Evolutionary conservation across 2,329 filamentous ascomycete genomes (phyloP).

Genomic region (Nemania abortiva): DNA sequence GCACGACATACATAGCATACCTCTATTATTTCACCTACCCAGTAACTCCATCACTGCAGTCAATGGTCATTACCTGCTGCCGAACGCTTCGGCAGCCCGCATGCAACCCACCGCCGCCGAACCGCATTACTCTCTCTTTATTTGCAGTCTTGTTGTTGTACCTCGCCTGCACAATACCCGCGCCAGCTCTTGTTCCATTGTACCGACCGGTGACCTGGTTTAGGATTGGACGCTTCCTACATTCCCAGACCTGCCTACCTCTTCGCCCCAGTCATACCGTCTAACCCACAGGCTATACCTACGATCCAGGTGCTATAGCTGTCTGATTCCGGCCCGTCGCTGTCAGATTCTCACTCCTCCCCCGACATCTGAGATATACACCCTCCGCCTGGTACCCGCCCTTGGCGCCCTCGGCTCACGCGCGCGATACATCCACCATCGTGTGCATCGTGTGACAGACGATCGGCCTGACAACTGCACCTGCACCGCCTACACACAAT

Average conservation of each 20-base stretch:
- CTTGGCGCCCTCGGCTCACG: conserved; percentile 29
- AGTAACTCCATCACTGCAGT: conserved; percentile 9
- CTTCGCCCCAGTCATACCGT: background rate
- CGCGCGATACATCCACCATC: conserved; percentile 26
- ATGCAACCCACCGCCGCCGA: conserved; percentile 22
- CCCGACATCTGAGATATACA: conserved; percentile 18
- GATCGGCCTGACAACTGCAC: conserved; percentile 7
- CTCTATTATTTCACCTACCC: conserved; percentile 26
- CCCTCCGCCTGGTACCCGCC: conserved; percentile 21
- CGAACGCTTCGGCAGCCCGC: conserved; percentile 23
- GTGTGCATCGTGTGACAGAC: conserved; percentile 16
- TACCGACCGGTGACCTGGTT: conserved; percentile 23
- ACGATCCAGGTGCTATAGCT: background rate
- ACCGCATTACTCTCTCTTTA: background rate
- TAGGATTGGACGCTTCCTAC: conserved; percentile 18
- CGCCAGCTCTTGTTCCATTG: conserved; percentile 15
- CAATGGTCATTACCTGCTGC: conserved; percentile 15
- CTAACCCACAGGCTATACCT: background rate
- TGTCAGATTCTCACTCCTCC: conserved; percentile 1
- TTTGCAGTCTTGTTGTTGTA: background rate
- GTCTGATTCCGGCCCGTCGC: background rate
- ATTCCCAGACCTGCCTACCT: conserved; percentile 13
- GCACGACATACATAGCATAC: no score
- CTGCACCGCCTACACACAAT: conserved; percentile 6
- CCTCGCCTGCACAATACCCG: background rate